Conservation (phyloP, 202 grass and related monocot species). For the Zizania palustris region DNA sequence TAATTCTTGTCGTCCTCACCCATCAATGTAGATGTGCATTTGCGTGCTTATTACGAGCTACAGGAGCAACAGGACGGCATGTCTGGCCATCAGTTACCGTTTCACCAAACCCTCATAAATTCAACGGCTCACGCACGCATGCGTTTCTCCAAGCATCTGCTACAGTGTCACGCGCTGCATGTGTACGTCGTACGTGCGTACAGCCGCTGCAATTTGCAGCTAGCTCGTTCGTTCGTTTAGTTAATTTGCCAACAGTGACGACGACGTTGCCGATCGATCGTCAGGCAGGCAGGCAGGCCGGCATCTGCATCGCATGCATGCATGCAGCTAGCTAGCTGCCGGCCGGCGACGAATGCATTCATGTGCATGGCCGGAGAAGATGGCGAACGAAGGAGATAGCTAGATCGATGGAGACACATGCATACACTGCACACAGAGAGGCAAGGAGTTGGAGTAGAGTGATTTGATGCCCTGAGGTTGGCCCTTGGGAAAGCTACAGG, state of each 20-base stretch:
- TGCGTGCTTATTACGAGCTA: neutral
- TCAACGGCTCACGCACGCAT: neutral
- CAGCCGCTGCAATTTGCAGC: neutral
- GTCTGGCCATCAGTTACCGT: neutral
- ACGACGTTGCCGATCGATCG: neutral
- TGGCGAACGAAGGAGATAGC: too few species aligned
- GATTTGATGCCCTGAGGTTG: conserved; percentile 35
- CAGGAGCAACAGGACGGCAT: neutral
- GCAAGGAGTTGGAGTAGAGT: neutral
- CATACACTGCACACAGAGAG: neutral
- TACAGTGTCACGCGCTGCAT: neutral
- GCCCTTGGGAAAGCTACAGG: conserved; percentile 23
- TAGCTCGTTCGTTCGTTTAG: neutral
- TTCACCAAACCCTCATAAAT: neutral
- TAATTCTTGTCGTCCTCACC: neutral
- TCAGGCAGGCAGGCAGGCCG: neutral
- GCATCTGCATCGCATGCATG: too few species aligned
- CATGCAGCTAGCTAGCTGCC: too few species aligned
- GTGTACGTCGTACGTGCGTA: neutral
- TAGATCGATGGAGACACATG: too few species aligned
- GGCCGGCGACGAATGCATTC: too few species aligned
- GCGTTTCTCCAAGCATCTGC: neutral
- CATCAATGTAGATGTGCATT: neutral
- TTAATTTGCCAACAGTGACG: neutral
- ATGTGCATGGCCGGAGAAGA: too few species aligned